These are phyloP conservation scores for Annulohypoxylon truncatum DNA, from an alignment of 2,329 filamentous ascomycete species.

Conservation along the genomic window DNA sequence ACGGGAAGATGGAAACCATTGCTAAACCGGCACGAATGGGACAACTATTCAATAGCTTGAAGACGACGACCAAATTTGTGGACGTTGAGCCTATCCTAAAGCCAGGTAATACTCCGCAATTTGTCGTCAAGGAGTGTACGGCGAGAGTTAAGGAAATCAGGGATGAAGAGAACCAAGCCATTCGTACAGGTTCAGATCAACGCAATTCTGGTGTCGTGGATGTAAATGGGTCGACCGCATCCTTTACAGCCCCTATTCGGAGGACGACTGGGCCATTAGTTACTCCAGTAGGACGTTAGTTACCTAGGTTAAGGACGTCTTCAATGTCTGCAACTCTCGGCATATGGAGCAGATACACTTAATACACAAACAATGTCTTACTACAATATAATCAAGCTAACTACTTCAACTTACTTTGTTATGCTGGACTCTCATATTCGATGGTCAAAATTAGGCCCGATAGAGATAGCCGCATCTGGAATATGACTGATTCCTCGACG, in stretches of 20 bases:
- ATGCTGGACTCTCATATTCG: no score
- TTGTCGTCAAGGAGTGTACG: conserved; percentile 26
- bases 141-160: conserved; percentile 25
- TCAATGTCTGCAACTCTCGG: not conserved
- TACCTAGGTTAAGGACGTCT: no score
- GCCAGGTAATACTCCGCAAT: conserved; percentile 19
- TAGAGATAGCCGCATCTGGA: not conserved
- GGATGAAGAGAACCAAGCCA: conserved; percentile 24
- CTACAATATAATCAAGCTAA: not conserved
- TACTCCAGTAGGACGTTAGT: conserved; percentile 1
- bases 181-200: conserved; percentile 9
- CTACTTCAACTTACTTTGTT: not conserved
- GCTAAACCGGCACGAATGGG: conserved; percentile 23
- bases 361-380: not conserved
- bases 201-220: not conserved
- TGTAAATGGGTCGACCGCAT: not conserved
- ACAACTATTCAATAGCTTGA: conserved; percentile 23
- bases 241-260: conserved; percentile 14
- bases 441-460: not conserved
- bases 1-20: conserved; percentile 25
- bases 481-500: not conserved
- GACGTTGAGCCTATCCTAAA: conserved; percentile 24
- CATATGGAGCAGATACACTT: not conserved
- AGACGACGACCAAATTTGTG: conserved; percentile 17
- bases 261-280: conserved; percentile 19